A percentile compares a stretch with the other conserved stretches of the same genome.
Conservation (phyloP, 2,329 filamentous ascomycete species). For the Trichoderma sp. region DNA sequence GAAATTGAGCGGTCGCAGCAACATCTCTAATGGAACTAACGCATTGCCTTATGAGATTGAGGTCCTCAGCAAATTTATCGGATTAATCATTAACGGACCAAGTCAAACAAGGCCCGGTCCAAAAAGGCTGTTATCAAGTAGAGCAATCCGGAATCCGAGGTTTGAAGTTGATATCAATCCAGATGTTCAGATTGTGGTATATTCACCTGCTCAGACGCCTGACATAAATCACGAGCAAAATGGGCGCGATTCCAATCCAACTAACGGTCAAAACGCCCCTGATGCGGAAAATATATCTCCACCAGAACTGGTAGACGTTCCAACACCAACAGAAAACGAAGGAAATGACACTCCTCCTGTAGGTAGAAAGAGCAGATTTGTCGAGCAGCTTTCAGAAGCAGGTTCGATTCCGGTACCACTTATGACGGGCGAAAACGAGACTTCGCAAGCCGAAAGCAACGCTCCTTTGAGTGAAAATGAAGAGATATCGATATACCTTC, state of each 20-base stretch:
- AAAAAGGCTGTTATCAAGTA: not conserved
- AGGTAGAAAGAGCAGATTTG: conserved; percentile 20
- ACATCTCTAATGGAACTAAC: not conserved
- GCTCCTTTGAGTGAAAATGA: not conserved
- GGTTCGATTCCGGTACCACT: not conserved
- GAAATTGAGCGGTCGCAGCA: not conserved
- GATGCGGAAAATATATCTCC: not conserved
- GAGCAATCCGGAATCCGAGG: not conserved
- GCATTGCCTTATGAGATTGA: conserved; percentile 3
- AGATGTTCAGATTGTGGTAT: not conserved
- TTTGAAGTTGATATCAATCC: not conserved
- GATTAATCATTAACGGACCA: not conserved
- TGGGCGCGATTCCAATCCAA: not conserved
- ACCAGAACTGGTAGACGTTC: not conserved
- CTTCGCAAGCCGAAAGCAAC: not conserved
- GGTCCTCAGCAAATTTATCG: conserved; percentile 13
- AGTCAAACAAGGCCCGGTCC: not conserved
- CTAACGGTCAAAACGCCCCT: not conserved
- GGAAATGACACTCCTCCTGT: not conserved
- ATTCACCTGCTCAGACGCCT: not conserved
- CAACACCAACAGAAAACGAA: not conserved
- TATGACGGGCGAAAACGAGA: not conserved
- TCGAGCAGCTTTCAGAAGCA: conserved; percentile 18
- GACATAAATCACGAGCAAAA: not conserved
- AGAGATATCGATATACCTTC: conserved; percentile 3